These are phyloP conservation scores for Alternaria triticina DNA, from an alignment of 2,329 filamentous ascomycete genomes.

Conservation along the genomic window DNA sequence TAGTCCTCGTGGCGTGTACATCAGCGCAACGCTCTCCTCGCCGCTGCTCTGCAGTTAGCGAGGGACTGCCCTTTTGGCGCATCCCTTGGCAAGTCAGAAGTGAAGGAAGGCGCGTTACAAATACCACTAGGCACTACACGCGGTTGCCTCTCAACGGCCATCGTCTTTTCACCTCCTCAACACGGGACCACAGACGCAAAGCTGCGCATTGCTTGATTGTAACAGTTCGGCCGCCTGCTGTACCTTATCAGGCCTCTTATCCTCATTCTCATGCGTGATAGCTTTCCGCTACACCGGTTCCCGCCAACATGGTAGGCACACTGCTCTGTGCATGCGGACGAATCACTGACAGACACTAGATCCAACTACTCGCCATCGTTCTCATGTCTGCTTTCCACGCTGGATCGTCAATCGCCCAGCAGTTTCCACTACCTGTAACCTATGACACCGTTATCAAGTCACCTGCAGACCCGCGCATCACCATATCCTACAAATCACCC, in stretches of 20 bases:
- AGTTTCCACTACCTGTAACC: conserved; percentile 48
- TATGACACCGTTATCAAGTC: conserved; percentile 64
- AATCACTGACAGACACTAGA: not conserved
- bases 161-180: not conserved
- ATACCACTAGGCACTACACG: not conserved
- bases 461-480: conserved; percentile 67
- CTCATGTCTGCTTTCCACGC: conserved; percentile 16
- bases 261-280: conserved; percentile 22
- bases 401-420: conserved; percentile 44
- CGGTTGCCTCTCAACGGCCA: not conserved
- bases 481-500: conserved; percentile 70
- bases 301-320: conserved; percentile 8
- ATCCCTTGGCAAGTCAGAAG: not conserved
- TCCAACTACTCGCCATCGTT: conserved; percentile 17
- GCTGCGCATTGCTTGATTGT: not conserved
- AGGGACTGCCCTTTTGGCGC: not conserved
- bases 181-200: not conserved
- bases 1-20: not conserved
- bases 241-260: conserved; percentile 10
- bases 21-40: not conserved
- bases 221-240: not conserved
- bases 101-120: conserved; percentile 2
- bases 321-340: not conserved
- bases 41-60: conserved; percentile 4
- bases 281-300: conserved; percentile 2